Evolutionary conservation across 148 eudicot species (phyloP), one percentile per base, ranked within the genome.

Genomic region (Rhododendron simsii): DNA sequence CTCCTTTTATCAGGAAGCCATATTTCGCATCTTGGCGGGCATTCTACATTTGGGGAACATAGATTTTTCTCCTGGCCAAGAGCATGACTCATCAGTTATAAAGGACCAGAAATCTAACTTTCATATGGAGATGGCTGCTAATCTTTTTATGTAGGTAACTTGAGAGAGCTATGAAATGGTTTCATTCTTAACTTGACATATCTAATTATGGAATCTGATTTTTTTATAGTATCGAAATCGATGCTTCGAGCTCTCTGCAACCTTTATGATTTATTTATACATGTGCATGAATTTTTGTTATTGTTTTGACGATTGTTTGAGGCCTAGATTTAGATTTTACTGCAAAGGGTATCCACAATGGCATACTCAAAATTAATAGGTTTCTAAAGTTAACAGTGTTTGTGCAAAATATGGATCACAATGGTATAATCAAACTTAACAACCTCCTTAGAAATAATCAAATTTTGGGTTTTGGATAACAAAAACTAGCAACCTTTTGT

Each of bases 1-100:
- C n/a, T 28, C 20, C 33, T 84, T 77, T 74, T 77, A n/a, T 81
- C 90, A 97, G 99, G 98, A 95, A 91, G 95, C 99, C 26, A 97
- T 97, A 88, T 97, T 97, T 87, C 93, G 99, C 81, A 91, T 98
- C n/a, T 90, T 97, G 93, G 99, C 99, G 88, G 99, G 94, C 74
- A 94, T 97, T 86, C 89, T 97, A 75, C 99, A 97, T 89, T 89
- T 97, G 90, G 99, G 99, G 59, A 97, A 97, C 87, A 85, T 95
- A 69, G 96, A 94, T 41, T 97, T 97, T 90, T 93, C 98, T 85
- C 98, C 95, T 20, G 99, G 99, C 57, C 95, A 93, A 91, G 99
- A 97, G 91, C 93, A 97, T 77, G 99, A 97, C 85, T 95, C 98
- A 14, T 97, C 99, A 80, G 92, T 86, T 47, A 76, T 95, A 67